Conservation (phyloP, 2,329 filamentous ascomycete species). For the Alternaria postmessia region DNA sequence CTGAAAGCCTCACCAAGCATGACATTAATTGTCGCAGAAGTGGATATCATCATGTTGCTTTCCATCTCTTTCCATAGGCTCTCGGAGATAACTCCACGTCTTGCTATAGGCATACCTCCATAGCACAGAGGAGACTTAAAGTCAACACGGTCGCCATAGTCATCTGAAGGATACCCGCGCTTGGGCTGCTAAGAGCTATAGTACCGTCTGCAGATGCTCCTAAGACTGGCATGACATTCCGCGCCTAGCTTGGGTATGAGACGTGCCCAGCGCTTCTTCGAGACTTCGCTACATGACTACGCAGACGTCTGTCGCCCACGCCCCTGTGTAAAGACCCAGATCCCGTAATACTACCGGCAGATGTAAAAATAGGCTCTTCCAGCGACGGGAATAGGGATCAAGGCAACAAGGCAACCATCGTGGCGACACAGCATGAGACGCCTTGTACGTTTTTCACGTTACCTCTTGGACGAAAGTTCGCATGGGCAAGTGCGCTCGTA, state of each 20-base stretch:
- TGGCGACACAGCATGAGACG: background rate
- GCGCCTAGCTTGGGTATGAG: background rate
- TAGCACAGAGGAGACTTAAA: background rate
- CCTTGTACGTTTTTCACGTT: background rate
- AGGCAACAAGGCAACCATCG: background rate
- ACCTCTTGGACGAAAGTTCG: background rate
- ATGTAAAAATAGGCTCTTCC: background rate
- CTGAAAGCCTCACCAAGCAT: background rate
- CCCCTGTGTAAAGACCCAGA: background rate
- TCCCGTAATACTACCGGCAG: background rate
- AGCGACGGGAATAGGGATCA: background rate
- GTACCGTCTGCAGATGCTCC: background rate
- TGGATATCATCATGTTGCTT: background rate
- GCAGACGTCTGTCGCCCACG: conserved; percentile 1
- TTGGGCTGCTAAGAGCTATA: background rate
- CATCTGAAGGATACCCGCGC: background rate
- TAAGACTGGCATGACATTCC: conserved; percentile 1
- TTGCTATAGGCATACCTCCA: background rate
- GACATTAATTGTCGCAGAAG: background rate
- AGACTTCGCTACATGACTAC: background rate
- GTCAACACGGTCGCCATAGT: background rate
- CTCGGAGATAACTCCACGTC: background rate
- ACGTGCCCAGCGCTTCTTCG: background rate
- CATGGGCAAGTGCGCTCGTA: background rate
- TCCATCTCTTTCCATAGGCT: background rate